Base-by-base conservation (phyloP, 1,139 yeast genomes). In the Yamadazyma jaroonii region DNA sequence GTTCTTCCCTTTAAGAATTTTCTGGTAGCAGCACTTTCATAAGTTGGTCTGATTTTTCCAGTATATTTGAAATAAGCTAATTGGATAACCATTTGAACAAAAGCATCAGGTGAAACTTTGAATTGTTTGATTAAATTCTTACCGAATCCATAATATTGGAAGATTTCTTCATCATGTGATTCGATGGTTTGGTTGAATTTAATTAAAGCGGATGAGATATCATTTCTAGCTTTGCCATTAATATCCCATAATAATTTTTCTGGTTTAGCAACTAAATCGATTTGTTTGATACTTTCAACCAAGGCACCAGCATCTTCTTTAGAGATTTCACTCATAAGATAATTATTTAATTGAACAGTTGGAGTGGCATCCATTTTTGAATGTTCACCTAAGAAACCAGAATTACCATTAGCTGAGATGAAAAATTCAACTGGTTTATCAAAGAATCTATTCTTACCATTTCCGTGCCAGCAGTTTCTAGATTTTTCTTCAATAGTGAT, bases 341-440 rank as follows among this genome's bases (percentile, higher is more conserved):
- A 81, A 64, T 88, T 90, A 64, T 90, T 90, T 66, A 92, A 67
- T 53, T 90, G 82, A 53, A 87, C 81, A 27, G 96, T 92, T 54
- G 97, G 96, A 14, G 97, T 88, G 46, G 97, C 98, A 62, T 92
- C 98, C 97, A 92, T 92, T 73, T 79, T 85, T 25, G 97, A 88
- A 68, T 92, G 98, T 67, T 92, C 98, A 45, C 96, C 97, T 57
- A 89, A 67, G 70, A 89, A 90, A 1, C 97, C 97, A 14, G 96
- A 86, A 49, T 81, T 74, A 45, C 95, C 96, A 60, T 88, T 89
- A 47, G 81, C 83, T 46, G 85, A 70, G 40, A 92, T 79, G 48
- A 89, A 77, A 59, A 87, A 84, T 67, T 92, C 95, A 48, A 86
- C 68, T 6, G 97, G 95, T 71, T 92, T 92, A 70, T 92, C 97